These are phyloP conservation scores for Tolypocladium amazonense DNA, from an alignment of 2,329 filamentous ascomycete species.

Conservation along the genomic window DNA sequence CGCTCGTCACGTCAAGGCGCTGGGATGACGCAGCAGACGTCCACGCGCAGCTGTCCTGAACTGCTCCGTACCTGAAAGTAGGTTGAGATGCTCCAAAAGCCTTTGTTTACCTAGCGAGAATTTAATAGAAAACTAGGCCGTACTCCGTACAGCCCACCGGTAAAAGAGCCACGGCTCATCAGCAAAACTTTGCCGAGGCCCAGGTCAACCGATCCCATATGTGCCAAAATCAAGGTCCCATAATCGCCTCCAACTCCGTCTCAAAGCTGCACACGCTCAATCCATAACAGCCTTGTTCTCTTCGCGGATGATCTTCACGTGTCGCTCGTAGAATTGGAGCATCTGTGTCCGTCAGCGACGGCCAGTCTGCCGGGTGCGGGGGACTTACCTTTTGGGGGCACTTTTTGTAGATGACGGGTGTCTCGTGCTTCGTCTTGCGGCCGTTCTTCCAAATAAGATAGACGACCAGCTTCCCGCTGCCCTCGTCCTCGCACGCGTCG, in stretches of 20 bases:
- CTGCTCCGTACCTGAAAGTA: no score
- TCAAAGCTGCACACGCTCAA: neutral
- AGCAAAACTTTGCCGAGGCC: neutral
- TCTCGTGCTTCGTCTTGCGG: constrained; percentile 62
- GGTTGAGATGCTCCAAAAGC: no score
- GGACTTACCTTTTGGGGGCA: constrained; percentile 62
- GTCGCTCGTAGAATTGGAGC: constrained; percentile 48
- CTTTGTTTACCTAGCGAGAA: neutral
- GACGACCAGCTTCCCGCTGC: constrained; percentile 48
- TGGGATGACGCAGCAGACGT: neutral
- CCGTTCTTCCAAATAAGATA: constrained; percentile 67
- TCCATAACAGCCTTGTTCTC: constrained; percentile 15
- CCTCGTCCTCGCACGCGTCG: constrained; percentile 60
- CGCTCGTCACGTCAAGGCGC: neutral
- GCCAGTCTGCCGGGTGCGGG: neutral
- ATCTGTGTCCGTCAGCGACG: constrained; percentile 29
- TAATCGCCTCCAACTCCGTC: neutral
- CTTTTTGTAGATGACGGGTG: constrained; percentile 58
- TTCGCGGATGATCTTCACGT: constrained; percentile 41
- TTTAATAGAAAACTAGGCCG: neutral
- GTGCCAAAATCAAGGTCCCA: neutral
- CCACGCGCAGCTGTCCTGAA: neutral
- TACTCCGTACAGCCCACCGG: neutral
- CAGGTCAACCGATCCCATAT: neutral
- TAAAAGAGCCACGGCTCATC: neutral